Evolutionary conservation across 2,329 filamentous ascomycete species (phyloP).

Genomic region (Colletotrichum kahawae): DNA sequence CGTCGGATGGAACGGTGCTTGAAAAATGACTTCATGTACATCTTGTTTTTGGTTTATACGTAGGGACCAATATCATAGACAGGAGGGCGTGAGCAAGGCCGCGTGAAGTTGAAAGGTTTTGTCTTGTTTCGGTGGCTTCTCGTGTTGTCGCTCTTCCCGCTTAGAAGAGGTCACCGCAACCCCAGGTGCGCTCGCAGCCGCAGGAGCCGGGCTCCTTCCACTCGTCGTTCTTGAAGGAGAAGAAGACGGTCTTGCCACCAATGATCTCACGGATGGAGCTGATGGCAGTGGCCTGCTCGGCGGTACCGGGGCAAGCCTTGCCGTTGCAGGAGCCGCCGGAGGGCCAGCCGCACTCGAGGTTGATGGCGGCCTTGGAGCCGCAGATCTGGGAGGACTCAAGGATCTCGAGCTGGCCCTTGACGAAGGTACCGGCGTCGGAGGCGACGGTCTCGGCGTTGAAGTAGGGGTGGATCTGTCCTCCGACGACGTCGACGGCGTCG

Average conservation of each 20-base stretch:
- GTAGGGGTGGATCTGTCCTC: constrained; percentile 91
- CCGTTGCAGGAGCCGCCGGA: constrained; percentile 73
- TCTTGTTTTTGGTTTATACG: not conserved
- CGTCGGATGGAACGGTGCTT: not conserved
- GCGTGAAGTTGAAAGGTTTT: not conserved
- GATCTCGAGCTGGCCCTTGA: constrained; percentile 72
- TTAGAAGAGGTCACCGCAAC: constrained; percentile 60
- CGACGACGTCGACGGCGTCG: constrained; percentile 75
- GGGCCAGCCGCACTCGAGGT: constrained; percentile 94
- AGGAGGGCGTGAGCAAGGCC: not conserved
- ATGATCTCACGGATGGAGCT: constrained; percentile 68
- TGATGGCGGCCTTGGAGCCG: constrained; percentile 73
- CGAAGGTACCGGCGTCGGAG: constrained; percentile 75
- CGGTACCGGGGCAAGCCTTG: constrained; percentile 67
- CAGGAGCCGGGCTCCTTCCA: constrained; percentile 80
- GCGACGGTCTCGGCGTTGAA: constrained; percentile 78
- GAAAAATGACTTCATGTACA: not conserved
- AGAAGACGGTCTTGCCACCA: constrained; percentile 77
- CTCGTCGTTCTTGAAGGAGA: constrained; percentile 78
- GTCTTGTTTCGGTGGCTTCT: not conserved
- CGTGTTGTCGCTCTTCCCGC: not conserved
- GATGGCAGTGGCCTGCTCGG: constrained; percentile 76
- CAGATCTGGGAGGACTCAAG: constrained; percentile 68
- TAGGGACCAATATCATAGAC: not conserved
- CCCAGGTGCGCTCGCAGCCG: constrained; percentile 82